Evolutionary conservation across 495 filamentous ascomycete species (phyloP).

Genomic region (Xylaria scruposa): DNA sequence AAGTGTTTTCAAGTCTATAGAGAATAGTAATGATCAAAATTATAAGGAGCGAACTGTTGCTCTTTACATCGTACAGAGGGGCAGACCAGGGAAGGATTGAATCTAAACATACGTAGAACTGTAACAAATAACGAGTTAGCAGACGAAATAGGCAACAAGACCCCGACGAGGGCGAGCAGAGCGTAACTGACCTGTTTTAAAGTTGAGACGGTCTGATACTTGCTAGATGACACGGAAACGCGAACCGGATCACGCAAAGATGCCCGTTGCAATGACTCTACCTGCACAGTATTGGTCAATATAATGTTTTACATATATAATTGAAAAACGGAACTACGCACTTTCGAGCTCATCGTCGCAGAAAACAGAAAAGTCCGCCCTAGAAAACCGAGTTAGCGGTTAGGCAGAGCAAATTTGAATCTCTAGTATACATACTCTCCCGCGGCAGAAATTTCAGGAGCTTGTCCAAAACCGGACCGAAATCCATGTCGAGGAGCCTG

Average conservation of each 20-base stretch:
- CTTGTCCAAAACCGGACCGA: slow-evolving; percentile 90
- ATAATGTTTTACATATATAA: neutral
- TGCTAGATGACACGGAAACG: slow-evolving; percentile 75
- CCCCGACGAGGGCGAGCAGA: neutral
- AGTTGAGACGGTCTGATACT: slow-evolving; percentile 88
- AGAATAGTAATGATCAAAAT: neutral
- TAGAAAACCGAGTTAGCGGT: neutral
- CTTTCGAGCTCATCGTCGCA: slow-evolving; percentile 88
- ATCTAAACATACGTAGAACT: slow-evolving; percentile 24
- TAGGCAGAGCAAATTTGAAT: neutral
- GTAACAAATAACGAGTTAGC: neutral
- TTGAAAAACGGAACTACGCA: neutral
- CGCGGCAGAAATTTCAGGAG: slow-evolving; percentile 86
- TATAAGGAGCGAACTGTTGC: neutral
- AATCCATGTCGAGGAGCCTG: slow-evolving; percentile 90
- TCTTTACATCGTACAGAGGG: neutral
- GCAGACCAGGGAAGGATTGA: too few relatives aligned
- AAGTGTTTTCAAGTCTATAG: neutral
- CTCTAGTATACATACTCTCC: slow-evolving; percentile 53
- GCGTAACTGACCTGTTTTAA: slow-evolving; percentile 62
- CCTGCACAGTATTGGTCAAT: slow-evolving; percentile 35
- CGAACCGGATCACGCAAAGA: slow-evolving; percentile 73
- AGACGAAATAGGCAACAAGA: neutral
- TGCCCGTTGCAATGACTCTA: slow-evolving; percentile 89
- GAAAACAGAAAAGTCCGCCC: slow-evolving; percentile 85